These are phyloP conservation scores for Chrysosporium queenslandicum DNA, from an alignment of 2,329 filamentous ascomycete genomes.

Conservation along the genomic window DNA sequence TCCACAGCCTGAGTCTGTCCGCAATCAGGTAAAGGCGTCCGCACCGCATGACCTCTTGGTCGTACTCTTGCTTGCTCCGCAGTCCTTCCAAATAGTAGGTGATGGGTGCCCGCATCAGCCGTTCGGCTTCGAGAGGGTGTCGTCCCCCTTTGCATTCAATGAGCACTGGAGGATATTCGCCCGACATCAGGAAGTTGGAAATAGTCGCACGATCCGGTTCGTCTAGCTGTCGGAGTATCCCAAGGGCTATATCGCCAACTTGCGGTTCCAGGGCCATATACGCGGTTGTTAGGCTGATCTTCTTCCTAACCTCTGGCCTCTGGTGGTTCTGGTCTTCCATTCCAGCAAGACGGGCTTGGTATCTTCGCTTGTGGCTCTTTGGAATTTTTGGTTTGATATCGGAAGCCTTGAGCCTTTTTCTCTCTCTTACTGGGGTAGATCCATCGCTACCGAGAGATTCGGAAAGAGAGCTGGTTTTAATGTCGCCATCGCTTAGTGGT, in stretches of 20 bases:
- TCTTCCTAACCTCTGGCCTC: neutral
- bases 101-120: neutral
- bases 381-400: neutral
- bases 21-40: slow-evolving; percentile 8
- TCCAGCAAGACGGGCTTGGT: neutral
- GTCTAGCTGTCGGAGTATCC: neutral
- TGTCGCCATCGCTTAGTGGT: neutral
- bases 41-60: slow-evolving; percentile 5
- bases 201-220: neutral
- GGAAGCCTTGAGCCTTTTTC: too few species aligned
- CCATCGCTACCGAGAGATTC: too few species aligned
- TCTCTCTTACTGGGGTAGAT: too few species aligned
- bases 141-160: neutral
- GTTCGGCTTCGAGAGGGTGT: neutral
- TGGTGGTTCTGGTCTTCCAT: neutral
- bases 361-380: neutral
- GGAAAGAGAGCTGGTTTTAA: too few species aligned
- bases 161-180: slow-evolving; percentile 6
- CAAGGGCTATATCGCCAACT: neutral
- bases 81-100: slow-evolving; percentile 12
- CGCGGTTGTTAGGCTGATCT: neutral
- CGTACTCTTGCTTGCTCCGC: slow-evolving; percentile 2
- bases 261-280: neutral
- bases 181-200: slow-evolving; percentile 5
- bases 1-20: slow-evolving; percentile 5